phyloP scores from a whole-genome alignment of 176 grass and related monocot genomes.

The Luzula sylvatica region DNA sequence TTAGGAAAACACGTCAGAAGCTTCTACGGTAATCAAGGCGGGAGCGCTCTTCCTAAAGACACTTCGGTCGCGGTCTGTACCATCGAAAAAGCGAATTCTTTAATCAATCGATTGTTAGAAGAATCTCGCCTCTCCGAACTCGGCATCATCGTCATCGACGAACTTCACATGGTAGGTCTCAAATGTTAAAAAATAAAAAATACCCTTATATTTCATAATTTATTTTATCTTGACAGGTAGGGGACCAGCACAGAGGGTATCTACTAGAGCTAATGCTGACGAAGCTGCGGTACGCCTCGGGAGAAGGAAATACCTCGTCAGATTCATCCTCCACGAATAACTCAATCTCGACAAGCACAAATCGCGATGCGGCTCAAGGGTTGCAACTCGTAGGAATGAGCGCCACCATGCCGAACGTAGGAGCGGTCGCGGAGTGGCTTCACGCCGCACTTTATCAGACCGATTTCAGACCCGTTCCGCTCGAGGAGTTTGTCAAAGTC shows the following conservation, averaged over 20 bases:
- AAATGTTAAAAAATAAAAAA: background rate
- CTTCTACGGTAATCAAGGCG: slow-evolving; percentile 83
- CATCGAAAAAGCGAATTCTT: slow-evolving; percentile 96
- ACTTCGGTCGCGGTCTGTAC: slow-evolving; percentile 97
- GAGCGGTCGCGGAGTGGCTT: slow-evolving; percentile 86
- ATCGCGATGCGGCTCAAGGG: slow-evolving; percentile 42
- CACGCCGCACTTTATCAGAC: slow-evolving; percentile 94
- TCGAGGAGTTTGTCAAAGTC: slow-evolving; percentile 96
- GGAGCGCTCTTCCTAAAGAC: slow-evolving; percentile 76
- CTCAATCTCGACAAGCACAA: slow-evolving; percentile 62
- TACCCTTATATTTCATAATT: background rate
- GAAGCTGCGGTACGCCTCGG: slow-evolving; percentile 84
- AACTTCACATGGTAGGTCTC: slow-evolving; percentile 92
- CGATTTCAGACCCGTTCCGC: slow-evolving; percentile 78
- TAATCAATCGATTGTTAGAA: slow-evolving; percentile 83
- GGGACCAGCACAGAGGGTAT: slow-evolving; percentile 86
- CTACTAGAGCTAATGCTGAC: slow-evolving; percentile 88
- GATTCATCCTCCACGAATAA: slow-evolving; percentile 54
- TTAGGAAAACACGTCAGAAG: slow-evolving; percentile 90
- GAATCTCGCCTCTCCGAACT: slow-evolving; percentile 93
- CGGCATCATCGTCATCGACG: slow-evolving; percentile 97
- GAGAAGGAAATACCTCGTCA: slow-evolving; percentile 51
- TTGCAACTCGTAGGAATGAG: slow-evolving; percentile 98
- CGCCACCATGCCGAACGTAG: slow-evolving; percentile 95
- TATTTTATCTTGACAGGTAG: slow-evolving; percentile 45